Evolutionary conservation across 1,284 basidiomycete species (phyloP), one percentile per base, ranked within the genome.

Genomic region (Papiliotrema laurentii): DNA sequence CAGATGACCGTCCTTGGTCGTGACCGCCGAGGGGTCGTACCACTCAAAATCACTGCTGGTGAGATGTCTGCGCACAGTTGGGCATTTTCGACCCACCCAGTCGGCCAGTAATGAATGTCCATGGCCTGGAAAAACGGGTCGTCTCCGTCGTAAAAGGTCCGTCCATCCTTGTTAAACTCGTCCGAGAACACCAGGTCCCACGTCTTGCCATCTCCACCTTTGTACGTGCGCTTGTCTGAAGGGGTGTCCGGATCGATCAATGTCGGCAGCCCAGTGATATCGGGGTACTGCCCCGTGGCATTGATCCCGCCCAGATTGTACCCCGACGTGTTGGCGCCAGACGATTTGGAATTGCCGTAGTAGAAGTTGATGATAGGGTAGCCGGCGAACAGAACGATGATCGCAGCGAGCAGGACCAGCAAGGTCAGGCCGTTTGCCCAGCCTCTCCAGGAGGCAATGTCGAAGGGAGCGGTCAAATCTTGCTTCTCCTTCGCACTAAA

Each of bases 171-270:
- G 49, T 94, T 83, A 72, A 96, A 96, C 74, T 94, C 92, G 71
- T 94, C 91, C 43, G 86, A 87, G 67, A 67, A 93, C 2, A 91
- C 83, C 7, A 94, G 78, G 48, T 84, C 77, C 68, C 86, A 88
- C 5, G 77, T 63, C 22, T 80, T 53, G 2, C 82, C 82, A 60
- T 88, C 86, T 54, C 77, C 83, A 0, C 86, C 86, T 1, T 73
- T 82, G 26, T 84, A 78, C 0, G 79, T 77, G 55, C 77, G 77
- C 4, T 79, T 83, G 0, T 59, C 55, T 1, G 74, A 56, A 0
- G 87, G 87, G 1, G 87, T 91, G 14, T 81, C 81, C 3, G 66
- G 50, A 70, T 90, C 87, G 59, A 89, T 80, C 36, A 85, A 71
- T 9, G 75, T 68, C 0, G 83, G 83, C 69, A 86, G 77, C 49